Percentiles rank a stretch among this genome's conserved stretches.
Evolutionary conservation across 2,329 filamentous ascomycete species (phyloP).

Genomic region (Plectosphaerella cucumerina): DNA sequence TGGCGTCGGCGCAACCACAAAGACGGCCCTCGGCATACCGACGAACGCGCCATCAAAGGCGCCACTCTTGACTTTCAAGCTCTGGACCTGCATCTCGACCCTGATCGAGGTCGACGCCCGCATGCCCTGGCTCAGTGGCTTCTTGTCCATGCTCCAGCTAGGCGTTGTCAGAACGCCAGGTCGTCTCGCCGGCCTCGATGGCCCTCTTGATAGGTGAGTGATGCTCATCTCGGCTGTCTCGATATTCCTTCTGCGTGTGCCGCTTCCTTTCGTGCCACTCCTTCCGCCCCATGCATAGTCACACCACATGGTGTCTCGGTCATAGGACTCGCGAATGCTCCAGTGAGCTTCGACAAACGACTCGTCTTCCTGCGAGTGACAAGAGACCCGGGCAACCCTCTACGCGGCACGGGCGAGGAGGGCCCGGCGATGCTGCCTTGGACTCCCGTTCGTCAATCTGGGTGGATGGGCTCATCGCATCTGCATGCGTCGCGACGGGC

Average conservation of each 20-base stretch:
- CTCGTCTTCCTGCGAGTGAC: constrained; percentile 25
- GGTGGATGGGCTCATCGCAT: constrained; percentile 1
- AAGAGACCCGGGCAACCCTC: constrained; percentile 16
- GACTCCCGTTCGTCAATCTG: too few relatives aligned
- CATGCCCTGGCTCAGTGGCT: constrained; percentile 87
- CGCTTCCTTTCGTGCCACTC: too few relatives aligned
- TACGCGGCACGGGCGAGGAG: background rate
- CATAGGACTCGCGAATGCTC: constrained; percentile 38
- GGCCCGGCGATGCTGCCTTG: too few relatives aligned
- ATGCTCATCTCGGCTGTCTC: constrained; percentile 26
- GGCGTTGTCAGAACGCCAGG: constrained; percentile 70
- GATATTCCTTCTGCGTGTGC: constrained; percentile 5
- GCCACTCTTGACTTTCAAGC: constrained; percentile 71
- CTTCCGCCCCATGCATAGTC: constrained; percentile 19
- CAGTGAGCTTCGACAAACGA: constrained; percentile 27
- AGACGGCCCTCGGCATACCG: constrained; percentile 6
- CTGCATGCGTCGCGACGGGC: too few relatives aligned
- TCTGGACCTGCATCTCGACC: constrained; percentile 71
- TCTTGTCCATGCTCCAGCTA: constrained; percentile 72
- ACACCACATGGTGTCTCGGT: constrained; percentile 40
- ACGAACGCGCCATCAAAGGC: constrained; percentile 30
- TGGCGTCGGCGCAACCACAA: constrained; percentile 9
- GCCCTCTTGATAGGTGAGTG: constrained; percentile 85
- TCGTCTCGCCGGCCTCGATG: constrained; percentile 67
- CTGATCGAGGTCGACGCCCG: constrained; percentile 70